Conservation (phyloP, 2,329 filamentous ascomycete genomes). For the Pestalotiopsis sp. region DNA sequence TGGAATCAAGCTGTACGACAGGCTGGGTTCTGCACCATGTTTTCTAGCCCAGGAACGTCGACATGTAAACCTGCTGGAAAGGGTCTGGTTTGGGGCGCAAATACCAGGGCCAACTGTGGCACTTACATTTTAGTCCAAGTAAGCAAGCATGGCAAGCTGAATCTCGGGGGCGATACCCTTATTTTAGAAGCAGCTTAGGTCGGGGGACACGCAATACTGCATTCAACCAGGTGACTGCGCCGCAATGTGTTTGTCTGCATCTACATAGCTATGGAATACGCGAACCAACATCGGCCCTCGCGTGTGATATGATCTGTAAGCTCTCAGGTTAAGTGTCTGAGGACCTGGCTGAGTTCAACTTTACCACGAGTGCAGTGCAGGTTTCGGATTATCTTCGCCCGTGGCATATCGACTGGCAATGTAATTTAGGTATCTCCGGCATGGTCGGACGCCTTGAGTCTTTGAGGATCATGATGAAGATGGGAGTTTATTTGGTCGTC, state of each 20-base stretch:
- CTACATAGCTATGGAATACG: background rate
- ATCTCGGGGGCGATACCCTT: background rate
- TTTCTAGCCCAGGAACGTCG: background rate
- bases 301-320: background rate
- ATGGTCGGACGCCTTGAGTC: too few relatives aligned
- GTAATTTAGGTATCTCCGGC: too few relatives aligned
- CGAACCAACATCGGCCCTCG: background rate
- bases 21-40: background rate
- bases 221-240: background rate
- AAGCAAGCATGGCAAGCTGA: background rate
- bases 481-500: background rate
- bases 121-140: background rate
- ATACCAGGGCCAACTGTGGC: background rate
- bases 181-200: constrained; percentile 8
- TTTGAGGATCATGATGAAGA: too few relatives aligned
- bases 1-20: background rate
- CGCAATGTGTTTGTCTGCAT: background rate
- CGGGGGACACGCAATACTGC: constrained; percentile 8
- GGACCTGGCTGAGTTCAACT: too few relatives aligned
- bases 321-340: too few relatives aligned
- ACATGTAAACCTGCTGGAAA: background rate
- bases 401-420: too few relatives aligned
- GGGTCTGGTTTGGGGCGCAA: background rate
- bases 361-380: too few relatives aligned
- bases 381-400: too few relatives aligned